A percentile compares a stretch with the other conserved stretches of the same genome.
phyloP scores from a whole-genome alignment of 2,329 filamentous ascomycete species.

The Ophiobolus disseminans region DNA sequence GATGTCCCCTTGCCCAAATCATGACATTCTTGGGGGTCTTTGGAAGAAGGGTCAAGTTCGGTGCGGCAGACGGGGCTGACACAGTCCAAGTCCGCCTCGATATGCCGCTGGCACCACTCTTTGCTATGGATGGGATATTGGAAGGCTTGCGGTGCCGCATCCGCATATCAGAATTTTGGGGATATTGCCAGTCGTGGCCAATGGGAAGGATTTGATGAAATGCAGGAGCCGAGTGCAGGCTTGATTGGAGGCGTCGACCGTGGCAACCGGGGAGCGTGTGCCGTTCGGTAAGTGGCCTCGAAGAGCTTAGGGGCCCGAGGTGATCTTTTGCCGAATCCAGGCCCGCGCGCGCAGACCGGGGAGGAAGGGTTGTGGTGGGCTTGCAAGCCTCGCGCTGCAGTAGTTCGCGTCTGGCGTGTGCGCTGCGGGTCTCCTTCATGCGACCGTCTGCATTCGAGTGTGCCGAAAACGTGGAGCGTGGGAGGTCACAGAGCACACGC shows the following conservation, averaged over 20 bases:
- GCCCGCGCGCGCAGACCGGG: slow-evolving; percentile 14
- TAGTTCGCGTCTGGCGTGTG: slow-evolving; percentile 27
- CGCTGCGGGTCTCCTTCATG: slow-evolving; percentile 29
- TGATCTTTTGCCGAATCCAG: slow-evolving; percentile 24
- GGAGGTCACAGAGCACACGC: slow-evolving; percentile 10
- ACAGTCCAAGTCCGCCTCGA: background rate
- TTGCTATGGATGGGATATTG: slow-evolving; percentile 3
- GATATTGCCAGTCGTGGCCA: slow-evolving; percentile 18
- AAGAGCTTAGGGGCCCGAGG: slow-evolving; percentile 6
- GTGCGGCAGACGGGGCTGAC: background rate
- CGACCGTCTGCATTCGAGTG: slow-evolving; percentile 22
- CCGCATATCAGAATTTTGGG: slow-evolving; percentile 14
- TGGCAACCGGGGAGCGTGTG: slow-evolving; percentile 32
- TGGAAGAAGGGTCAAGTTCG: too few species aligned
- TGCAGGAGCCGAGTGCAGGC: slow-evolving; percentile 11
- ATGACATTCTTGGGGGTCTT: background rate
- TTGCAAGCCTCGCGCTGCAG: slow-evolving; percentile 30
- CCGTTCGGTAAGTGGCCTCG: slow-evolving; percentile 21
- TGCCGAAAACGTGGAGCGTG: slow-evolving; percentile 17
- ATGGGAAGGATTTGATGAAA: slow-evolving; percentile 13
- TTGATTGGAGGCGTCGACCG: slow-evolving; percentile 24
- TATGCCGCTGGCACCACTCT: background rate
- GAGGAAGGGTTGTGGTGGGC: slow-evolving; percentile 18
- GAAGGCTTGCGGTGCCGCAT: slow-evolving; percentile 24
- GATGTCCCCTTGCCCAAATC: background rate